Base-by-base conservation (phyloP, 805 yeast genomes). In the Candida berthetii region DNA sequence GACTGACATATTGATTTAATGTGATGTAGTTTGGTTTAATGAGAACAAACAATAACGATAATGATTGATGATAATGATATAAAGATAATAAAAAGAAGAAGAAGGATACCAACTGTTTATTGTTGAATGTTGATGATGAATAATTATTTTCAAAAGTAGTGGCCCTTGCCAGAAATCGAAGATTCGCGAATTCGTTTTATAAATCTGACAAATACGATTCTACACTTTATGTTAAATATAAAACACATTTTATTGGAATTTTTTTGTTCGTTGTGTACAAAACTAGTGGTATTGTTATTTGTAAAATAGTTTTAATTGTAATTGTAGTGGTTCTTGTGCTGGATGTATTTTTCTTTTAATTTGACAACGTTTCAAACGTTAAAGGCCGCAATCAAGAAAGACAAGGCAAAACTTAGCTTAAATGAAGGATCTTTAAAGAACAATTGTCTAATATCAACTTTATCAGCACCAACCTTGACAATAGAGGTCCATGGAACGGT, bases 311-410 rank as follows among this genome's bases (percentile, higher is more conserved):
- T 31, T n/a, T 15, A 10, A 15, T n/a, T 8, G 14, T 15, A 10
- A n/a, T 10, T 31, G 34, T 8, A 9, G 17, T 31, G 34, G 14
- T 31, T 10, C 9, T 15, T n/a, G 10, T 31, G 16, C 7, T 10
- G 7, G n/a, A 20, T 20, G 14, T 34, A 34, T 27, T 27, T 27
- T 27, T 27, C 11, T 29, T 29, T 29, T 29, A 14, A 14, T 29
- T 29, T 15, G 32, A 29, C 10, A 34, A 17, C 15, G n/a, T 14
- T 34, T 34, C 27, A 58, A 31, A 60, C 61, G 46, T 77, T 76
- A 61, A 66, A 76, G 22, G 84, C 85, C 22, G 84, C 82, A 42
- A 79, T 71, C 48, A 78, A 48, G 54, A 80, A 80, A 9, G 80
- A 61, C 35, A 72, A 56, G 8, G 76, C 60, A 55, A 81, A 81